Evolutionary conservation across 257 asterid species (phyloP).

Genomic region (Nicotiana benthamiana): DNA sequence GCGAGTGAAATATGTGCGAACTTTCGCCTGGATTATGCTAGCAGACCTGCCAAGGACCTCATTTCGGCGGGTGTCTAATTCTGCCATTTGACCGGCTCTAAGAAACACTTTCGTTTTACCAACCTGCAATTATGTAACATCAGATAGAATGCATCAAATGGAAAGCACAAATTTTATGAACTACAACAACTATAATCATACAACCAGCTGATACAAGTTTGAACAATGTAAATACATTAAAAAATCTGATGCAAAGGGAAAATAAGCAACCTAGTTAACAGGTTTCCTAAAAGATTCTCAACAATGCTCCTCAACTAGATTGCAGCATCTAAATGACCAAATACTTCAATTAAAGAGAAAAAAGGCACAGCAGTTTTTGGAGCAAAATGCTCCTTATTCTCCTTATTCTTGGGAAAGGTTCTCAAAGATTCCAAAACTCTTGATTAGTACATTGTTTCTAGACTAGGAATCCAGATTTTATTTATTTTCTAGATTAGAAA

Average conservation of each 20-base stretch:
- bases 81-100: constrained; percentile 97
- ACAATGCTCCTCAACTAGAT: background rate
- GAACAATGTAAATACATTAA: background rate
- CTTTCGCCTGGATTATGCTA: constrained; percentile 51
- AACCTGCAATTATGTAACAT: constrained; percentile 40
- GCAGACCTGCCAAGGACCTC: constrained; percentile 83
- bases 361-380: background rate
- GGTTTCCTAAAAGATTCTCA: background rate
- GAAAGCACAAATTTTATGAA: background rate
- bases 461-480: background rate
- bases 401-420: background rate
- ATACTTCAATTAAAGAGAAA: background rate
- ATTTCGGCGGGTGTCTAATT: constrained; percentile 56
- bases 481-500: background rate
- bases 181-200: background rate
- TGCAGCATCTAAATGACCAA: constrained; percentile 2
- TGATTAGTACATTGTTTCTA: background rate
- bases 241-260: background rate
- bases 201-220: background rate
- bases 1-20: constrained; percentile 43
- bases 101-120: constrained; percentile 89
- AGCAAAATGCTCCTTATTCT: no score
- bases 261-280: background rate
- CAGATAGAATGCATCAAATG: background rate
- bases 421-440: background rate